Base-by-base conservation (phyloP, 345 rosid species). In the Eucalyptus curtisii region DNA sequence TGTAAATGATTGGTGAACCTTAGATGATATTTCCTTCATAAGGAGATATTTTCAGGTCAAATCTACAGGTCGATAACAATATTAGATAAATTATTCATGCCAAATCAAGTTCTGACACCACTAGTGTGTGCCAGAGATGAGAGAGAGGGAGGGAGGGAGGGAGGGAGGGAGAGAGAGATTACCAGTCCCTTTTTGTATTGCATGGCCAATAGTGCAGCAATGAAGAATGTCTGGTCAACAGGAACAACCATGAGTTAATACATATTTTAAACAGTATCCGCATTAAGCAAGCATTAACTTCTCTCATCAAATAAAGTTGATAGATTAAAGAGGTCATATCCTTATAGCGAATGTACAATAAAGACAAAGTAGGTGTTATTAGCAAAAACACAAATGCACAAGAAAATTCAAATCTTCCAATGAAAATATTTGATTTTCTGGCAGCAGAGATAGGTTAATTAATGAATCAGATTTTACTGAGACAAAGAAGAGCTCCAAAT, bases 181-280 rank as follows among this genome's bases (percentile, higher is more conserved):
- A 98, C 99, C 98, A 98, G 93, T 86, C 97, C 96, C 92, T 95
- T 98, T 92, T 94, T 92, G 76, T 98, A 98, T 92, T 98, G 99
- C 99, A 98, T 98, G 88, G 99, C 99, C 95, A 98, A 94, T 59
- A 97, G 97, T 50, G 97, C 99, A 90, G 99, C 99, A 89, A 97
- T 97, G 90, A 98, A 98, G 93, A 98, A 98, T 82, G 99, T 96
- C 99, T 98, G 95, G 27, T 47, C 87, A 88, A 71, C 86, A 82
- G 53, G 86, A 59, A 90, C 86, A 86, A 89, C 33, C 68, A 71
- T 45, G 91, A 89, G 44, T 76, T 91, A 68, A 64, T 71, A 86
- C 50, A 20, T 84, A 55, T 79, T 14, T 55, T 66, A 87, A 57
- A 52, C 66, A 52, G 25, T n/a, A 50, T 86, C 64, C 55, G 19